Conservation (phyloP, 1,139 yeast species). For the Suhomyces taliae region DNA sequence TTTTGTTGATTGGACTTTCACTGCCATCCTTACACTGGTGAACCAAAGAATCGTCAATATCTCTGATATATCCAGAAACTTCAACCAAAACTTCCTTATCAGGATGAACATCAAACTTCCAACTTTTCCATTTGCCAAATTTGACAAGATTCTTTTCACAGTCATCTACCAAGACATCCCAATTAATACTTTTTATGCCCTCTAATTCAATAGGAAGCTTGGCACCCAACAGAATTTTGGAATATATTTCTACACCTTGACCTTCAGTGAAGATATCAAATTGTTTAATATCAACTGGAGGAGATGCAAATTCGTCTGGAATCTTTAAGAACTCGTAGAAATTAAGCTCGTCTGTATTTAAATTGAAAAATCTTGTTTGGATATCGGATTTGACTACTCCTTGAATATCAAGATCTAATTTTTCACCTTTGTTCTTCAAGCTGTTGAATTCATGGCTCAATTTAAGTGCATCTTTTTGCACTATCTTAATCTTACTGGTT, state of each 20-base stretch:
- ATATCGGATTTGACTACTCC: slow-evolving; percentile 20
- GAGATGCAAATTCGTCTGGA: slow-evolving; percentile 16
- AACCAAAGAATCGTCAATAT: slow-evolving; percentile 21
- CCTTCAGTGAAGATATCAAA: slow-evolving; percentile 9
- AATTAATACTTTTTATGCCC: slow-evolving; percentile 21
- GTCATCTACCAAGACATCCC: slow-evolving; percentile 30
- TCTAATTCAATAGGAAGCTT: slow-evolving; percentile 21
- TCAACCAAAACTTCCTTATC: slow-evolving; percentile 14
- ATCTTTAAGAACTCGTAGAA: slow-evolving; percentile 17
- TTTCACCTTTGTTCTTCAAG: slow-evolving; percentile 11
- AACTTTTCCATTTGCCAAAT: slow-evolving; percentile 28
- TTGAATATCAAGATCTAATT: slow-evolving; percentile 20
- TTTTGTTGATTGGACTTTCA: slow-evolving; percentile 24
- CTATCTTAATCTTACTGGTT: slow-evolving; percentile 21
- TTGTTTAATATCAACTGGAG: slow-evolving; percentile 14
- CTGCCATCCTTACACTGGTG: slow-evolving; percentile 19
- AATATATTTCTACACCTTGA: slow-evolving; percentile 6
- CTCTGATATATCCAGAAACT: slow-evolving; percentile 18
- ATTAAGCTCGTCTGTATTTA: slow-evolving; percentile 18
- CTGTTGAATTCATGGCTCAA: slow-evolving; percentile 17
- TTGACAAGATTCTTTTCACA: slow-evolving; percentile 21
- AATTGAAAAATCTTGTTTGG: slow-evolving; percentile 16
- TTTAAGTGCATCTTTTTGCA: slow-evolving; percentile 21
- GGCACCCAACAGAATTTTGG: slow-evolving; percentile 13
- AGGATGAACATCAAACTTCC: slow-evolving; percentile 18